Conservation (phyloP, 2,329 filamentous ascomycete genomes). For the Monosporascus sp. region DNA sequence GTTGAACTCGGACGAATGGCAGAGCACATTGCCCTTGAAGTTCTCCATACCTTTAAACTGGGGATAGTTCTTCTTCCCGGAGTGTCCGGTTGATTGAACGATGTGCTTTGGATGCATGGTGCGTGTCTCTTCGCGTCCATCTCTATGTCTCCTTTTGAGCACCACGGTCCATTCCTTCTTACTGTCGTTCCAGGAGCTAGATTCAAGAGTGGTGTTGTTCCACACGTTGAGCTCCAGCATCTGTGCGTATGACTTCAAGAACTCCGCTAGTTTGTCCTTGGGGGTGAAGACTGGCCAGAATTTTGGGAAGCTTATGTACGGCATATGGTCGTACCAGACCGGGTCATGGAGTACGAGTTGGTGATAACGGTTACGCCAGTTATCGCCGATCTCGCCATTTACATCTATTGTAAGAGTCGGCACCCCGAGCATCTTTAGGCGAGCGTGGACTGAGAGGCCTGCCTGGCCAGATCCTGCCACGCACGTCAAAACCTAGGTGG, state of each 20-base stretch:
- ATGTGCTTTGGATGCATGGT: conserved; percentile 59
- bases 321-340: conserved; percentile 53
- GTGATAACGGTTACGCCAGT: conserved; percentile 55
- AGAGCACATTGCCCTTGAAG: conserved; percentile 49
- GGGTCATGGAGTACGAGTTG: conserved; percentile 59
- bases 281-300: conserved; percentile 64
- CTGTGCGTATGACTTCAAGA: conserved; percentile 58
- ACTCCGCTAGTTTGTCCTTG: conserved; percentile 63
- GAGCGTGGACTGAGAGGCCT: conserved; percentile 47
- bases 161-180: conserved; percentile 49
- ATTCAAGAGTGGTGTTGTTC: conserved; percentile 44
- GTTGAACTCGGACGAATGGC: conserved; percentile 49
- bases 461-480: conserved; percentile 49
- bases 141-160: conserved; percentile 21
- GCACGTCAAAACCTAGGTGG: not conserved
- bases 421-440: conserved; percentile 51
- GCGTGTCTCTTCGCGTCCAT: conserved; percentile 37
- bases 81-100: conserved; percentile 64
- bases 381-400: conserved; percentile 50
- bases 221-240: conserved; percentile 62
- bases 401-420: conserved; percentile 48
- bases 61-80: conserved; percentile 60
- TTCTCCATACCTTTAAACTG: conserved; percentile 47
- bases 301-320: conserved; percentile 56
- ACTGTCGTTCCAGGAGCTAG: conserved; percentile 42